Base-by-base conservation (phyloP, 805 yeast species). In the Candida boidinii region DNA sequence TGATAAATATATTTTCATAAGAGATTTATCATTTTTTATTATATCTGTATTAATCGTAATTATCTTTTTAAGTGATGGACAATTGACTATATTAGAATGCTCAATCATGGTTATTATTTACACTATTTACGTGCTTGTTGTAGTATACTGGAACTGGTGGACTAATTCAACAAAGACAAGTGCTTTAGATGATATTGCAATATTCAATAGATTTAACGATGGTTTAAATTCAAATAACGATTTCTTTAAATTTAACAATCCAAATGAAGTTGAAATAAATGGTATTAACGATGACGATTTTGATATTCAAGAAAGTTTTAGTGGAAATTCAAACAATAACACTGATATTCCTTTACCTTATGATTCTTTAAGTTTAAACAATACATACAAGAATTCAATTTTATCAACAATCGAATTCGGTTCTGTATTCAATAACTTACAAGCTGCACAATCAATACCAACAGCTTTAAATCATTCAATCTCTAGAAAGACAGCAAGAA, bases 1-100 rank as follows among this genome's bases (percentile, higher is more conserved):
- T 36, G 49, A 53, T 9, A 60, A 65, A 38, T 38, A 49, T 8
- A 53, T 58, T 11, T 84, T 82, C 48, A 12, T 77, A 2, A 62
- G 90, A 41, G 96, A 92, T 49, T 48, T 74, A 1, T 36, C 52
- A 0, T 75, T 83, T 48, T 80, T 87, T 45, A 47, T 71, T 1
- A 42, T 64, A 0, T 65, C 87, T 3, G 56, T 76, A 2, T 20
- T 65, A 1, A 41, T 79, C 12, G 53, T 82, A 0, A 43, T 78
- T 11, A 38, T 54, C 4, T 64, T 76, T 30, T 52, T 82, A 3
- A 35, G 60, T 2, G 75, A 70, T 48, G 79, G 80, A 0, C 54
- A 56, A 8, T 53, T 92, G 8, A 61, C 68, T 26, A 47, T 67
- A 11, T 44, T 62, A 53, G 79, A 76, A 42, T 77, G 92, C 41